Evolutionary conservation across 176 grass and related monocot species (phyloP), one percentile per base, ranked within the genome.

Genomic region (Alloteropsis semialata): DNA sequence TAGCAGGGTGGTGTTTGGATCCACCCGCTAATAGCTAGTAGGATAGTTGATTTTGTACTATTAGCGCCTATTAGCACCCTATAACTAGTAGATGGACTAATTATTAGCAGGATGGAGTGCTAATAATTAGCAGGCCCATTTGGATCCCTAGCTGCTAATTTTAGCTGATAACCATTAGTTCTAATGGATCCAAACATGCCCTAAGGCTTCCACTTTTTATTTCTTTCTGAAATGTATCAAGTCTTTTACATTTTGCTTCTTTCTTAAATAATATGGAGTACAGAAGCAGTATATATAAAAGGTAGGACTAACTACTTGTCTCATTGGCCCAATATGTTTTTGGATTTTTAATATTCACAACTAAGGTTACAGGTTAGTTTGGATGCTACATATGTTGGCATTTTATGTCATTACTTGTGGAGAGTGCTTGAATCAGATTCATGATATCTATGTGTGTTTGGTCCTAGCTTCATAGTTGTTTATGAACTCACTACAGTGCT

Each of bases 401-500:
- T 60, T 34, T 15, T 24, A 14, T 4, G 56, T 56, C 27, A 53
- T 64, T 73, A n/a, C 33, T 81, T 15, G 8, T 45, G 24, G 11
- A 65, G 22, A 67, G 33, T 84, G 37, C 8, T 76, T 71, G 27
- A 41, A 82, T 74, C 28, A 58, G 71, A 50, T 76, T 55, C 24
- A 33, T 75, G 24, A 18, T 66, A 24, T 63, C 21, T 25, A 41
- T 78, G 17, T 70, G 54, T n/a, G 27, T 32, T 60, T 38, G 25
- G 32, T 43, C 9, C 74, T 64, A 69, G 28, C 3, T 28, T 66
- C 34, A 30, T 55, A 74, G 8, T 56, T 83, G 11, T 46, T 29
- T 77, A 65, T 13, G 3, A 65, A 72, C 66, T 84, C 44, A 54
- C 27, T 74, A 55, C 11, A 78, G 9, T 74, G 56, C 17, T n/a